These are phyloP conservation scores for Aquilaria sinensis DNA, from an alignment of 345 rosid species.

Conservation along the genomic window DNA sequence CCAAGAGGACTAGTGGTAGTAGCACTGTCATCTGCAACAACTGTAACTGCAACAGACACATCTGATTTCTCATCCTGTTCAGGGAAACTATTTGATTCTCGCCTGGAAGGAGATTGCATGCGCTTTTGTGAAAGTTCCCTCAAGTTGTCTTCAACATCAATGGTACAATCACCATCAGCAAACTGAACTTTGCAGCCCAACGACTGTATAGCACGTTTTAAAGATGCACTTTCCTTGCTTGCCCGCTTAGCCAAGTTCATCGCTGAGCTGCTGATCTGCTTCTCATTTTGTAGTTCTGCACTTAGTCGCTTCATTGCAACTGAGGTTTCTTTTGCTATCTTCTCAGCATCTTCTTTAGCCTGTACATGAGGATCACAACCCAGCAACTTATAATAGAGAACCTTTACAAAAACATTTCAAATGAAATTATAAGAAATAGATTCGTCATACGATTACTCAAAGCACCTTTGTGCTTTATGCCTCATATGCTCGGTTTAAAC, in stretches of 20 bases:
- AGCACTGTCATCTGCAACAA: slow-evolving; percentile 37
- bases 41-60: slow-evolving; percentile 56
- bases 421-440: neutral
- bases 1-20: slow-evolving; percentile 28
- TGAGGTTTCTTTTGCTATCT: slow-evolving; percentile 46
- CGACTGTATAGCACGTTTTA: slow-evolving; percentile 76
- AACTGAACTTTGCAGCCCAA: slow-evolving; percentile 85
- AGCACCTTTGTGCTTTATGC: neutral
- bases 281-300: slow-evolving; percentile 57
- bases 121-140: slow-evolving; percentile 22
- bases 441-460: neutral
- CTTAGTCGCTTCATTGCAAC: slow-evolving; percentile 45
- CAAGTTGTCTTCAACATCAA: slow-evolving; percentile 44
- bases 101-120: slow-evolving; percentile 21
- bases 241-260: slow-evolving; percentile 61
- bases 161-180: slow-evolving; percentile 48
- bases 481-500: neutral
- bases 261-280: slow-evolving; percentile 50
- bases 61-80: slow-evolving; percentile 42
- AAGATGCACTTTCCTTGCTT: slow-evolving; percentile 53
- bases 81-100: slow-evolving; percentile 21
- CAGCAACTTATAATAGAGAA: neutral
- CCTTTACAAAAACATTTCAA: too few species aligned
- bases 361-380: slow-evolving; percentile 18
- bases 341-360: slow-evolving; percentile 78